Conservation (phyloP, 768 basidiomycete genomes). For the Boletus vermiculosoides region DNA sequence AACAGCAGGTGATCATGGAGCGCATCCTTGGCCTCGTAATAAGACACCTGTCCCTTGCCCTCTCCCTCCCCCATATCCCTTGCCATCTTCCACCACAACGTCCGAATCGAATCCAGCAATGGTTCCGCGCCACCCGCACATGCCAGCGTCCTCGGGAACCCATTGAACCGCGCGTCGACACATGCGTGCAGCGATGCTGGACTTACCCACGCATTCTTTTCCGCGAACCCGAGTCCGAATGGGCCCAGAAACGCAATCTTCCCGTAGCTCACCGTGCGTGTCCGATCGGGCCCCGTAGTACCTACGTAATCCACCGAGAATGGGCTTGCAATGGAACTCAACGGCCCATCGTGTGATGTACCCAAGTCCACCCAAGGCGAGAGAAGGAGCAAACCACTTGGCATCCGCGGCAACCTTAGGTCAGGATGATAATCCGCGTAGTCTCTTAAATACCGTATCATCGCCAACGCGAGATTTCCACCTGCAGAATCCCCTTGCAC, state of each 20-base stretch:
- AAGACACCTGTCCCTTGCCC: conserved; percentile 40
- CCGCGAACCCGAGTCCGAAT: conserved; percentile 45
- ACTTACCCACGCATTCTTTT: conserved; percentile 55
- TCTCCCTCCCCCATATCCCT: conserved; percentile 49
- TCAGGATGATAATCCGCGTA: too few species aligned
- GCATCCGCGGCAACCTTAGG: conserved; percentile 20
- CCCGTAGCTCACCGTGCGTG: neutral
- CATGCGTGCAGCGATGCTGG: conserved; percentile 49
- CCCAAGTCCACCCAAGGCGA: conserved; percentile 33
- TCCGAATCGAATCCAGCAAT: conserved; percentile 52
- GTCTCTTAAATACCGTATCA: conserved; percentile 38
- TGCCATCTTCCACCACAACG: conserved; percentile 49
- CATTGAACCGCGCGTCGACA: conserved; percentile 44
- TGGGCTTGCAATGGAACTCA: conserved; percentile 38
- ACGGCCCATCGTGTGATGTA: conserved; percentile 26
- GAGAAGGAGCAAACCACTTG: conserved; percentile 34
- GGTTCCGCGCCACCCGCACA: conserved; percentile 58
- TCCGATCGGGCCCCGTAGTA: neutral
- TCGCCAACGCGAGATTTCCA: conserved; percentile 44
- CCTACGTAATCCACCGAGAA: conserved; percentile 29
- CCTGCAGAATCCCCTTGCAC: conserved; percentile 57
- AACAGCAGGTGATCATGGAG: conserved; percentile 56
- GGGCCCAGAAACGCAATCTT: conserved; percentile 46
- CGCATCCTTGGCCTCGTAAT: conserved; percentile 50
- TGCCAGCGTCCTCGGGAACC: conserved; percentile 62